Base-by-base conservation (phyloP, 805 yeast species). In the Metschnikowia bowlesiae region DNA sequence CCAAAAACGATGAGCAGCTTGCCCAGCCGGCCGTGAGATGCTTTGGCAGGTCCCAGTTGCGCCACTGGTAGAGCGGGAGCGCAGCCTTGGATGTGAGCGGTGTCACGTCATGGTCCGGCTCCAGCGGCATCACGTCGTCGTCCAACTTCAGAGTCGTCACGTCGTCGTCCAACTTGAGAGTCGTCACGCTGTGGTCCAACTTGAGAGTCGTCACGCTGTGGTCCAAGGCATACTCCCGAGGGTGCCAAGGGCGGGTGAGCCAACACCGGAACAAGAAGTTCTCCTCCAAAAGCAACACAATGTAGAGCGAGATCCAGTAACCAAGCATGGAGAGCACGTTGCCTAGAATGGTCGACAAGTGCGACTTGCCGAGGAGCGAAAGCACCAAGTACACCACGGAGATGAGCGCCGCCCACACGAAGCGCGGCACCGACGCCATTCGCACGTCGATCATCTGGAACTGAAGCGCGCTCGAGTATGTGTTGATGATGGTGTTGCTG, bases 401-500 rank as follows among this genome's bases (percentile, higher is more conserved):
- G 4, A 56, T 43, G 8, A 47, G 13, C 3, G 46, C 41, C 1
- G 58, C 54, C 60, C 60, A 56, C 8, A 50, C 29, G 51, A 56
- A 52, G 13, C 60, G 49, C 1, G 58, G 56, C 13, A 54, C 54
- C 6, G 44, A 6, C 1, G 54, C 56, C 35, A 69, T 53, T 22
- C 52, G 54, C 6, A 55, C 46, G 39, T 64, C 68, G n/a, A 66
- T 62, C 46, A 69, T 57, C 45, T 69, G 74, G 26, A 68, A 54
- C 33, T 67, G 71, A 46, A 69, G 64, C 1, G 70, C 72, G 10
- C 65, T 61, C 5, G 73, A 68, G 51, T 69, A 69, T 3, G 73
- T 65, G 57, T 68, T 69, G 60, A 69, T 58, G 52, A 69, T 64
- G 50, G 69, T 69, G 58, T 69, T 69, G 48, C 71, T 65, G 26